Conservation (phyloP, 192 early-diverging fungal species). For the Lunasporangiospora selenospora region DNA sequence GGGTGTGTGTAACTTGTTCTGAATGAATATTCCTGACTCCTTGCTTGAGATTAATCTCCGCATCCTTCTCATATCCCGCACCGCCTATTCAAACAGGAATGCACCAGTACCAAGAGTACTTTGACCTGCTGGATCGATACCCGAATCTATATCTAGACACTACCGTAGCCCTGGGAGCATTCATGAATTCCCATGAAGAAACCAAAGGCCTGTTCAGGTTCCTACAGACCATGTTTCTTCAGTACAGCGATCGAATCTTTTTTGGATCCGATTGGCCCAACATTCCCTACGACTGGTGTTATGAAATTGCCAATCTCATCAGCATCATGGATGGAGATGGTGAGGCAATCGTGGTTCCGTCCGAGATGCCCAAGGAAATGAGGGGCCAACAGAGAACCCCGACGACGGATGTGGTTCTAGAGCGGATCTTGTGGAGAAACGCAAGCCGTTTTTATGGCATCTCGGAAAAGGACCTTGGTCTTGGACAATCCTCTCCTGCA, state of each 20-base stretch:
- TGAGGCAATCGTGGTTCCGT: not conserved
- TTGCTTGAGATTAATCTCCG: no score
- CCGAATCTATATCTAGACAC: constrained; percentile 53
- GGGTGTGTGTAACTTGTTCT: no score
- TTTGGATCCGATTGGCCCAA: constrained; percentile 52
- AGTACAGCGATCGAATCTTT: constrained; percentile 37
- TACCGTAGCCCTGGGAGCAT: constrained; percentile 32
- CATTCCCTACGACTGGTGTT: constrained; percentile 46
- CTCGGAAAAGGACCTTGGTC: constrained; percentile 18
- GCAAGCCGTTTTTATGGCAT: constrained; percentile 39
- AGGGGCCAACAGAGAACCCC: constrained; percentile 1
- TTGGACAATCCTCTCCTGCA: no score
- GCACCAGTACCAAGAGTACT: constrained; percentile 48
- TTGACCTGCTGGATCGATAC: constrained; percentile 34
- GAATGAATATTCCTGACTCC: no score
- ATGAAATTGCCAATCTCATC: constrained; percentile 40
- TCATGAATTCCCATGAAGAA: constrained; percentile 29
- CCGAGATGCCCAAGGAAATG: not conserved
- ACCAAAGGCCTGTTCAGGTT: constrained; percentile 17
- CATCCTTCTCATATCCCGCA: no score
- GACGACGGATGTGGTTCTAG: constrained; percentile 19
- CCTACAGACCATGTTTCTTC: constrained; percentile 22
- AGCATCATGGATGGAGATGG: constrained; percentile 38
- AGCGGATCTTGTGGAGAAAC: constrained; percentile 46
- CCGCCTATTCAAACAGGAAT: constrained; percentile 24